Conservation (phyloP, 2,329 filamentous ascomycete genomes). For the Phialophora tarda region DNA sequence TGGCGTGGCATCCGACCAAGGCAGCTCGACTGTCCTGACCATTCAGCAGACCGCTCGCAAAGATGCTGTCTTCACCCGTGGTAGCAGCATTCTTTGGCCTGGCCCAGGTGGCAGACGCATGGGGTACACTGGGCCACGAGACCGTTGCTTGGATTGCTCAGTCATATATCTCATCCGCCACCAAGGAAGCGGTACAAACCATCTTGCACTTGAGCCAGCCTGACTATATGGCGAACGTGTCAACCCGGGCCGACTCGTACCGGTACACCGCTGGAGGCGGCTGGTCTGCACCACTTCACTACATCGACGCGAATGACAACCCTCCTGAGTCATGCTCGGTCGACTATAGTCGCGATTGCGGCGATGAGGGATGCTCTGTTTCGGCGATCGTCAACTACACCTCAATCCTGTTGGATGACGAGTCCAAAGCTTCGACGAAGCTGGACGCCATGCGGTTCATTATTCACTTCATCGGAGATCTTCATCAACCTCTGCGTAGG, state of each 20-base stretch:
- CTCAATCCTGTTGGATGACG: slow-evolving; percentile 48
- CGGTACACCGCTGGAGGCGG: slow-evolving; percentile 55
- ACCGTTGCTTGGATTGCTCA: slow-evolving; percentile 62
- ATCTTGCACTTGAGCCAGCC: slow-evolving; percentile 53
- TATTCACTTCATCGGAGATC: slow-evolving; percentile 69
- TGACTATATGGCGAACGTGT: slow-evolving; percentile 58
- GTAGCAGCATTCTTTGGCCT: slow-evolving; percentile 90
- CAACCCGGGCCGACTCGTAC: slow-evolving; percentile 62
- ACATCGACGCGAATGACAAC: slow-evolving; percentile 33
- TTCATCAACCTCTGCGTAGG: slow-evolving; percentile 70
- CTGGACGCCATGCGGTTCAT: slow-evolving; percentile 55
- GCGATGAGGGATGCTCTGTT: slow-evolving; percentile 56
- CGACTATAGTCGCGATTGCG: slow-evolving; percentile 55
- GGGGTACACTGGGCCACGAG: slow-evolving; percentile 61
- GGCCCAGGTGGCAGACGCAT: slow-evolving; percentile 75
- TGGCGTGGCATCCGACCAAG: background rate
- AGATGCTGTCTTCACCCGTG: slow-evolving; percentile 72
- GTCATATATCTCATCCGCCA: slow-evolving; percentile 52
- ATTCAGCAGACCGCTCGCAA: background rate
- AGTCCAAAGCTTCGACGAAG: slow-evolving; percentile 39
- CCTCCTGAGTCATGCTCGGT: slow-evolving; percentile 32
- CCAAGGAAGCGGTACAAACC: slow-evolving; percentile 52
- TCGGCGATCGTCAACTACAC: slow-evolving; percentile 59
- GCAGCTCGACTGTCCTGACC: background rate
- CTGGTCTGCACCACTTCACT: slow-evolving; percentile 51